These are phyloP conservation scores for Syzygium syzygioides DNA, from an alignment of 441 rosid species.

Conservation along the genomic window DNA sequence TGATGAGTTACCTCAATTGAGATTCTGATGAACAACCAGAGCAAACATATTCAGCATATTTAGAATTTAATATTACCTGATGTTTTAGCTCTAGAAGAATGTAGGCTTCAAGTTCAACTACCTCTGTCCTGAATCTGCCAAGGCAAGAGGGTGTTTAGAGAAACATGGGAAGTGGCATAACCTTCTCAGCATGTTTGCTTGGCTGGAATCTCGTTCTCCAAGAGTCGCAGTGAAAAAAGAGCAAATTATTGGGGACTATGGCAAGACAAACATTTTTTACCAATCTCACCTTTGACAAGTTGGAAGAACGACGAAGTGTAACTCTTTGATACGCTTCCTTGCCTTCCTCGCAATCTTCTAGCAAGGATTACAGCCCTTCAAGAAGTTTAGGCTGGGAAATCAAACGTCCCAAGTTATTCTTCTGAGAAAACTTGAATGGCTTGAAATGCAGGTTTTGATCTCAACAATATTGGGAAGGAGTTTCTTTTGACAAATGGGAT, in stretches of 20 bases:
- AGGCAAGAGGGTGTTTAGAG: background rate
- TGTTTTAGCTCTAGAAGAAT: background rate
- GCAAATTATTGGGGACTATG: constrained; percentile 18
- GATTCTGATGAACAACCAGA: background rate
- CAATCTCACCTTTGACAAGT: constrained; percentile 48
- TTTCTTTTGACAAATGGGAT: constrained; percentile 48
- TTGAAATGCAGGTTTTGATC: constrained; percentile 4
- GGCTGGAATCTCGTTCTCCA: background rate
- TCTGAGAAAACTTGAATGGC: constrained; percentile 19
- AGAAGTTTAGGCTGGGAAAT: constrained; percentile 36
- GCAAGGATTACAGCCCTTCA: constrained; percentile 33
- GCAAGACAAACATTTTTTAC: constrained; percentile 31
- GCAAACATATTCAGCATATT: background rate
- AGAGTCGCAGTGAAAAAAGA: constrained; percentile 1
- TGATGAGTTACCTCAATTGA: constrained; percentile 14
- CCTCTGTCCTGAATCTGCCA: background rate
- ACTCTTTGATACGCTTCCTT: constrained; percentile 43
- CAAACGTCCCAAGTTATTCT: background rate
- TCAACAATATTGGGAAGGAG: constrained; percentile 31
- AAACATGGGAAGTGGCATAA: constrained; percentile 3
- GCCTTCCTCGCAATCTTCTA: constrained; percentile 32
- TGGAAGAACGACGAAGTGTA: constrained; percentile 29
- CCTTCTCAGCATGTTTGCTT: background rate
- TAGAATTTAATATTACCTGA: background rate
- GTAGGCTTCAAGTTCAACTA: background rate